Conservation (phyloP, 2,329 filamentous ascomycete species). For the Penicillium sclerotiorum region DNA sequence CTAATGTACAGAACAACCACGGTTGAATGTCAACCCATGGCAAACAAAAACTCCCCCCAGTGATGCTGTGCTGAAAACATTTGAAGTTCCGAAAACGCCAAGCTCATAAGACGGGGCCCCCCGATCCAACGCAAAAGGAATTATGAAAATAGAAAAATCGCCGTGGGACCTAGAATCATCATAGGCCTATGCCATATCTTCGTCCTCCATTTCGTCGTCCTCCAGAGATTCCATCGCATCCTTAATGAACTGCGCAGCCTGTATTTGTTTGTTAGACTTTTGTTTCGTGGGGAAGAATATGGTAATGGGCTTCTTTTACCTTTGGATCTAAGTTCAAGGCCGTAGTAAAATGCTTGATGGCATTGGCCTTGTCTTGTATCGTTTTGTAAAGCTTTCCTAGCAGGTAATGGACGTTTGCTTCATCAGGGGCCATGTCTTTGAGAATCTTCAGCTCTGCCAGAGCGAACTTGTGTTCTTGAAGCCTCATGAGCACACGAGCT, state of each 20-base stretch:
- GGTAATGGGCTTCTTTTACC: conserved; percentile 56
- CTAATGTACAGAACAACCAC: conserved; percentile 42
- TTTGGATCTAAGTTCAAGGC: conserved; percentile 95
- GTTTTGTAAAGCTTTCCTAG: conserved; percentile 70
- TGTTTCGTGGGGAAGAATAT: conserved; percentile 5
- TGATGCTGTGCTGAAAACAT: conserved; percentile 28
- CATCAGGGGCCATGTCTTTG: conserved; percentile 88
- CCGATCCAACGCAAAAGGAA: conserved; percentile 18
- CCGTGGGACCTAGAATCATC: conserved; percentile 21
- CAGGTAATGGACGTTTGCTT: conserved; percentile 93
- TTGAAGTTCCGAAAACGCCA: conserved; percentile 23
- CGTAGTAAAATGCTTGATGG: conserved; percentile 93
- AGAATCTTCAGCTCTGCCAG: conserved; percentile 82
- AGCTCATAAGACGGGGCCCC: conserved; percentile 15
- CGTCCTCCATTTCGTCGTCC: conserved; percentile 64
- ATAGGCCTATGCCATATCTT: conserved; percentile 48
- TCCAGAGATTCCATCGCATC: conserved; percentile 93
- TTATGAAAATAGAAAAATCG: conserved; percentile 4
- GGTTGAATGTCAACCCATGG: conserved; percentile 25
- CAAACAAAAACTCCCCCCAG: conserved; percentile 25
- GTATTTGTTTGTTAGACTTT: conserved; percentile 14
- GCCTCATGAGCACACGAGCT: conserved; percentile 78
- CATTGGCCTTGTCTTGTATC: conserved; percentile 64
- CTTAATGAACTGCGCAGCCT: conserved; percentile 94
- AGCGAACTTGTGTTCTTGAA: conserved; percentile 70